Base-by-base conservation (phyloP, 768 basidiomycete species). In the Imleria badia region DNA sequence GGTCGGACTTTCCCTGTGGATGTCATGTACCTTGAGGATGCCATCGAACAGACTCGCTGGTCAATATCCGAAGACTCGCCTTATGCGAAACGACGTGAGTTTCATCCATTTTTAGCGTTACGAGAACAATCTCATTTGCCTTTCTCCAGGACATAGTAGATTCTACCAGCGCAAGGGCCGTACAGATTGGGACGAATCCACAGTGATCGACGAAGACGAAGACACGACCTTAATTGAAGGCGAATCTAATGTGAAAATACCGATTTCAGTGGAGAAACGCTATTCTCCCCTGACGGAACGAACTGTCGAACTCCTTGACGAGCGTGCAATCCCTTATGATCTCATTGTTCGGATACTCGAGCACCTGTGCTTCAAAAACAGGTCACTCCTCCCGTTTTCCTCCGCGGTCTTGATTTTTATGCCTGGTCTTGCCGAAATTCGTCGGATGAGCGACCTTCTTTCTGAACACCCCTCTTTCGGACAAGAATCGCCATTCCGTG, bases 1-100 rank as follows among this genome's bases (percentile, higher is more conserved):
- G 97, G 96, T 4, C 83, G 96, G 17, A 98, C 94, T 1, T 98
- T 91, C 73, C 96, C 96, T 31, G 96, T 98, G 6, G 85, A 90
- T 48, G 77, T 88, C 19, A 78, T 80, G 41, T 98, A 84, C 68
- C 76, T 98, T 17, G 96, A 99, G 70, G 96, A 98, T 69, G 94
- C 91, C 1, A 80, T 98, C 36, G 87, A 98, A 70, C 76, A 80
- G 51, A 85, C 89, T 6, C 75, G 78, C 14, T 97, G 92, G 92
- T 76, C 81, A 19, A 83, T 97, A 55, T 74, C 82, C 3, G 91
- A 92, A 61, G 80, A 74, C 48, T 97, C 94, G 0, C 89, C 84
- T 10, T 97, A 92, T 71, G 89, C 89, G 7, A 76, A 82, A 55
- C 81, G 83, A 55, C 62, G 90, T 90, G 67, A 61, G 85, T 74